Percentiles rank a stretch among this genome's conserved stretches.
Evolutionary conservation across 257 asterid species (phyloP).

Genomic region (Solanum phureja): DNA sequence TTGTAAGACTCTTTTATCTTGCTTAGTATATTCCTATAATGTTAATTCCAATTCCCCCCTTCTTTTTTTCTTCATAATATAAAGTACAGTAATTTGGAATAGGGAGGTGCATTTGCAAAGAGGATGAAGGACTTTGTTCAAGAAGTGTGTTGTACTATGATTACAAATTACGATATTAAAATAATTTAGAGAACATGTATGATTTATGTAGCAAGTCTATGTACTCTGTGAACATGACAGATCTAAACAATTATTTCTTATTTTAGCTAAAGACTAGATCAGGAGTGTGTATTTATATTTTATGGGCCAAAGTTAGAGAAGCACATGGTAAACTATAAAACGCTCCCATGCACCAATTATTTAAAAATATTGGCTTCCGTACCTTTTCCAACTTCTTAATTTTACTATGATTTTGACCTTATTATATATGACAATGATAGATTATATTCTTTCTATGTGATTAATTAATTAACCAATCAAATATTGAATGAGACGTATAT

Average conservation of each 20-base stretch:
- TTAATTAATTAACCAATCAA: neutral
- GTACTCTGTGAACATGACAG: neutral
- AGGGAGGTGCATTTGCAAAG: neutral
- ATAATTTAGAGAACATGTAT: neutral
- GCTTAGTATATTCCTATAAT: neutral
- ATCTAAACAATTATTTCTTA: neutral
- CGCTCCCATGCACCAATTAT: neutral
- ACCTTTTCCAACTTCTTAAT: neutral
- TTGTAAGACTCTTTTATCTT: neutral
- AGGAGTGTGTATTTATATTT: neutral
- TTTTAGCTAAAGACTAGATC: neutral
- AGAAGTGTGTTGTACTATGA: neutral
- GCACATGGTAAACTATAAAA: neutral
- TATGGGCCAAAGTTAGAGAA: neutral
- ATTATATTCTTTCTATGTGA: neutral
- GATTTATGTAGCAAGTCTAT: neutral
- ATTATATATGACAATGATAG: neutral
- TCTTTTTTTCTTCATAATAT: too few species aligned
- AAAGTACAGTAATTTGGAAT: neutral
- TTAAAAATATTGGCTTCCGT: neutral
- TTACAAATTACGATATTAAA: neutral
- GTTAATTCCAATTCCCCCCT: neutral
- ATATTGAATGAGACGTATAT: neutral
- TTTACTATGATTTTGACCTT: neutral
- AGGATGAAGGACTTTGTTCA: neutral